Percentiles rank a stretch among this genome's conserved stretches.
Evolutionary conservation across 2,329 filamentous ascomycete genomes (phyloP).

Genomic region (Lachnellula subtilissima): DNA sequence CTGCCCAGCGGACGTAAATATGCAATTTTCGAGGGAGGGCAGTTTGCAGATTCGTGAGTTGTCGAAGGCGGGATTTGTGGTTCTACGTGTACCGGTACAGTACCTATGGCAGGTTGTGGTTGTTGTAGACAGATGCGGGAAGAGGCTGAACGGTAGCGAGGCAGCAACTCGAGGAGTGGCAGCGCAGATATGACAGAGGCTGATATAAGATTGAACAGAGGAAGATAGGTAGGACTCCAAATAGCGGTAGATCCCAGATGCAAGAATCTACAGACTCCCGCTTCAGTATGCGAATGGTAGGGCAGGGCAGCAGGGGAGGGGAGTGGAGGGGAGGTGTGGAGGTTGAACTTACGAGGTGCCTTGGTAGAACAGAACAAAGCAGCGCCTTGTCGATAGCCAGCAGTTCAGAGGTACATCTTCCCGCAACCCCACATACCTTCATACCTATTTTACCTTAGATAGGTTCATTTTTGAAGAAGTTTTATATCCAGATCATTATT

Average conservation of each 20-base stretch:
- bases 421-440: not conserved
- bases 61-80: not conserved
- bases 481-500: not conserved
- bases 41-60: not conserved
- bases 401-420: not conserved
- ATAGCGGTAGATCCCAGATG: not conserved
- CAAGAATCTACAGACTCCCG: not conserved
- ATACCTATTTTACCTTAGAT: not conserved
- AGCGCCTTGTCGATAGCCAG: not conserved
- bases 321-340: not conserved
- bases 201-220: not conserved
- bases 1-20: conserved; percentile 15
- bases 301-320: not conserved
- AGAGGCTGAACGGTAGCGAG: conserved; percentile 7
- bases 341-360: not conserved
- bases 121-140: conserved; percentile 1
- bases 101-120: not conserved
- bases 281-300: too few species aligned
- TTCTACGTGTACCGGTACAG: too few species aligned
- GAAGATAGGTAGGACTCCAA: not conserved
- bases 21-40: conserved; percentile 3
- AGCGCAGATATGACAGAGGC: conserved; percentile 1
- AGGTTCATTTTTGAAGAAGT: not conserved
- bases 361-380: not conserved
- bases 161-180: not conserved